A percentile compares a stretch with the other conserved stretches of the same genome.
phyloP scores from a whole-genome alignment of 768 basidiomycete species.

The Mycena rosella region DNA sequence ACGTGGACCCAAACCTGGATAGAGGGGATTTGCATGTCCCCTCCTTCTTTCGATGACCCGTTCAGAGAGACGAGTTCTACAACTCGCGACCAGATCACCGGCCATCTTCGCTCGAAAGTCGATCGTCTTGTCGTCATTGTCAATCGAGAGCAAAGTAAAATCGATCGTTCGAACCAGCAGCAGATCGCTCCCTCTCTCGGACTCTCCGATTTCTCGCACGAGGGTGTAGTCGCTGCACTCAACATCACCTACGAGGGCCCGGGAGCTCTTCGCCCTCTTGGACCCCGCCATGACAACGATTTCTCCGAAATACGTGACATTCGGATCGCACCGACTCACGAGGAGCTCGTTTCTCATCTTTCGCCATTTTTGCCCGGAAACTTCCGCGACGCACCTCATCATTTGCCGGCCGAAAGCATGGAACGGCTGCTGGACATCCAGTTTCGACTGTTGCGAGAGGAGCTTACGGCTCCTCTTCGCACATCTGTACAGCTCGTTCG shows the following conservation, averaged over 20 bases:
- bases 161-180: constrained; percentile 41
- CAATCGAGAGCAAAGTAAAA: constrained; percentile 60
- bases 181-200: constrained; percentile 17
- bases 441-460: constrained; percentile 81
- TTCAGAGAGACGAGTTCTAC: constrained; percentile 45
- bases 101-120: constrained; percentile 50
- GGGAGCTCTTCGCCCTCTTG: constrained; percentile 60
- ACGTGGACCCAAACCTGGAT: constrained; percentile 65
- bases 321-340: constrained; percentile 77
- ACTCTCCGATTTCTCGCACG: constrained; percentile 15
- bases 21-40: constrained; percentile 49
- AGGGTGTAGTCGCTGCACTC: constrained; percentile 56
- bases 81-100: constrained; percentile 54
- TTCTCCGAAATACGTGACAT: constrained; percentile 66
- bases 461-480: constrained; percentile 72
- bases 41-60: constrained; percentile 61
- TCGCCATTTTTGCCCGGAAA: constrained; percentile 74
- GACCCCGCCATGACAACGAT: constrained; percentile 80
- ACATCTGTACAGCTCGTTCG: constrained; percentile 62
- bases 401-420: constrained; percentile 68
- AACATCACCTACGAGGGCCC: constrained; percentile 65
- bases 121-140: constrained; percentile 59
- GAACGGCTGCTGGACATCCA: constrained; percentile 78
- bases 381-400: constrained; percentile 72
- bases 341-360: constrained; percentile 65